Conservation (phyloP, 345 rosid species). For the Eucalyptus pauciflora region DNA sequence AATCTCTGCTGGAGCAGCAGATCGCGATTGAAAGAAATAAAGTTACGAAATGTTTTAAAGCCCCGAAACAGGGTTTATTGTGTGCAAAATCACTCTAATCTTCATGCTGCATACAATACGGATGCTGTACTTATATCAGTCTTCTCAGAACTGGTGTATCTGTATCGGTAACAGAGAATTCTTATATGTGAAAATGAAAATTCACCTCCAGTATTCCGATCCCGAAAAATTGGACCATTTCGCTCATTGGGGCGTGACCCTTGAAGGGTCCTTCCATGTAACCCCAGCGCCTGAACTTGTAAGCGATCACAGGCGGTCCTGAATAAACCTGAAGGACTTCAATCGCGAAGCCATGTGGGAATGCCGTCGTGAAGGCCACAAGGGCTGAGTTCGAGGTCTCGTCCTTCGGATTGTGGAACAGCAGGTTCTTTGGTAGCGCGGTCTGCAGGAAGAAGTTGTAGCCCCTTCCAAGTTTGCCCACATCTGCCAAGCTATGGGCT, state of each 20-base stretch:
- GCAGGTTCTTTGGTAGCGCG: slow-evolving; percentile 25
- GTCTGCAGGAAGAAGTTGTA: slow-evolving; percentile 46
- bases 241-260: slow-evolving; percentile 41
- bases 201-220: slow-evolving; percentile 19
- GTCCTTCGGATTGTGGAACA: slow-evolving; percentile 14
- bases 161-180: background rate
- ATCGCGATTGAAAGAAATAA: background rate
- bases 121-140: background rate
- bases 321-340: slow-evolving; percentile 48
- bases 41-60: background rate
- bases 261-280: slow-evolving; percentile 63
- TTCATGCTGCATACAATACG: background rate
- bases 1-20: background rate
- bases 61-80: background rate
- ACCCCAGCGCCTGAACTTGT: slow-evolving; percentile 71
- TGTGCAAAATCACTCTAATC: background rate
- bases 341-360: slow-evolving; percentile 48
- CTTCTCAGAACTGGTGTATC: background rate
- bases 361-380: slow-evolving; percentile 30
- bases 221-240: slow-evolving; percentile 24
- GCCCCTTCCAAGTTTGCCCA: slow-evolving; percentile 34
- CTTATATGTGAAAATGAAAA: background rate
- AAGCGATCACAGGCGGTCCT: slow-evolving; percentile 39
- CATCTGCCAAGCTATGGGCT: slow-evolving; percentile 21
- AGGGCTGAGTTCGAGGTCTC: slow-evolving; percentile 22